Evolutionary conservation across 2,329 filamentous ascomycete species (phyloP).

Genomic region (Aspergillus quadricinctus): DNA sequence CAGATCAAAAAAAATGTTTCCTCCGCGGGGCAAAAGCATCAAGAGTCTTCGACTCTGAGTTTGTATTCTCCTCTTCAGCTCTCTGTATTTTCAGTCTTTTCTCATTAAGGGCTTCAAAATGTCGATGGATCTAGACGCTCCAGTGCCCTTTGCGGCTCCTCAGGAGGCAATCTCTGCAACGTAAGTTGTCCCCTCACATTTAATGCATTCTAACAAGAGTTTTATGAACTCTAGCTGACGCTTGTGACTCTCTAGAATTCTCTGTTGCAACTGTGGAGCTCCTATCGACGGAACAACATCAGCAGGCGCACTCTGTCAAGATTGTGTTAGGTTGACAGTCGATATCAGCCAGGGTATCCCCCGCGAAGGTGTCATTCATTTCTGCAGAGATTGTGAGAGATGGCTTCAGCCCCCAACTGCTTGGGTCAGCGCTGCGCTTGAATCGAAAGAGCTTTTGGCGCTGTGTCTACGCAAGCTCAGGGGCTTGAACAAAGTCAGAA

Average conservation of each 20-base stretch:
- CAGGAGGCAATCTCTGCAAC: constrained; percentile 48
- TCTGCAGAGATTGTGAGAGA: constrained; percentile 90
- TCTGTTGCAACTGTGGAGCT: constrained; percentile 96
- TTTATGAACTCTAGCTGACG: constrained; percentile 14
- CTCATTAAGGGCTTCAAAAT: constrained; percentile 14
- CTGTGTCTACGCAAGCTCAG: constrained; percentile 84
- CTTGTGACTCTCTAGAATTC: constrained; percentile 56
- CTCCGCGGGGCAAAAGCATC: not conserved
- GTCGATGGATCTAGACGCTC: constrained; percentile 55
- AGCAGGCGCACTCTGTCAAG: constrained; percentile 85
- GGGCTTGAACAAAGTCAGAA: constrained; percentile 81
- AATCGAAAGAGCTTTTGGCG: constrained; percentile 88
- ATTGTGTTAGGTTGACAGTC: constrained; percentile 90
- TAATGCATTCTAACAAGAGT: not conserved
- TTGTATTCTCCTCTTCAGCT: not conserved
- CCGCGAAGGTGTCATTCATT: constrained; percentile 82
- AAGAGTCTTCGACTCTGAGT: not conserved
- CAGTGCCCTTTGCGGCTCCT: constrained; percentile 46
- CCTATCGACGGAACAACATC: constrained; percentile 88
- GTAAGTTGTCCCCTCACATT: constrained; percentile 34
- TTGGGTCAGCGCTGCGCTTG: constrained; percentile 79
- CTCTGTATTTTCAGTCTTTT: not conserved
- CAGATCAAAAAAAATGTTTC: not conserved
- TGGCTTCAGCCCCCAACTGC: constrained; percentile 83
- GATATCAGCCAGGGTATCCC: constrained; percentile 91